Conservation (phyloP, 1,284 basidiomycete species). For the Cryptococcus sp. region DNA sequence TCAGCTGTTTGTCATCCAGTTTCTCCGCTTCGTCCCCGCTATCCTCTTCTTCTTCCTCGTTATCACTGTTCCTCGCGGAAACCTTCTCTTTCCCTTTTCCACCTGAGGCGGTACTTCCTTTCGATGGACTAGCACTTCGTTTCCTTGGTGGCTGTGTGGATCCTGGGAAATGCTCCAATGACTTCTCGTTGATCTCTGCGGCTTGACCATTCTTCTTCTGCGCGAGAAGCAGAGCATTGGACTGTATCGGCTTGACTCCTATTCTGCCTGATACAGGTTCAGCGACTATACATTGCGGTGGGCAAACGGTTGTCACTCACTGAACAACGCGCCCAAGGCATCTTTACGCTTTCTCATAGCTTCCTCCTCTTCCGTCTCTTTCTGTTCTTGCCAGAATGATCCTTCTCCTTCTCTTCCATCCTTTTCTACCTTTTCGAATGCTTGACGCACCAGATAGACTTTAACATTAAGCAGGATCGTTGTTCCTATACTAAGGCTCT, state of each 20-base stretch:
- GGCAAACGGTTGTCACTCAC: slow-evolving; percentile 15
- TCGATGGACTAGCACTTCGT: slow-evolving; percentile 26
- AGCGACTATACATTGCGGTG: not conserved
- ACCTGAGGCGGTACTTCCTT: slow-evolving; percentile 11
- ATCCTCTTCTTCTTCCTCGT: slow-evolving; percentile 56
- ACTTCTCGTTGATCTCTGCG: slow-evolving; percentile 32
- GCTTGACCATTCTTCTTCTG: slow-evolving; percentile 39
- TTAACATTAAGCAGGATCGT: slow-evolving; percentile 45
- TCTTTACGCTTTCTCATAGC: slow-evolving; percentile 46
- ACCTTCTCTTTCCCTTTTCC: slow-evolving; percentile 31
- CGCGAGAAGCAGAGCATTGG: slow-evolving; percentile 39
- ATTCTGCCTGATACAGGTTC: slow-evolving; percentile 34
- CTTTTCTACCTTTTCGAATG: slow-evolving; percentile 36
- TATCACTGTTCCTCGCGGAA: slow-evolving; percentile 38
- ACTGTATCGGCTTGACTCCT: slow-evolving; percentile 40
- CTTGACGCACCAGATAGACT: slow-evolving; percentile 40
- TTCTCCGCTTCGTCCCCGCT: slow-evolving; percentile 61
- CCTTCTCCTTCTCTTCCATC: slow-evolving; percentile 24
- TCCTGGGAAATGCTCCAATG: slow-evolving; percentile 27
- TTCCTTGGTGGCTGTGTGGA: not conserved
- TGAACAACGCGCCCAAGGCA: slow-evolving; percentile 40
- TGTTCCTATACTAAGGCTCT: slow-evolving; percentile 33
- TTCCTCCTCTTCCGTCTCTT: slow-evolving; percentile 44
- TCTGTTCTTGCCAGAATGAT: slow-evolving; percentile 46
- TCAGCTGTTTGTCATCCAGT: slow-evolving; percentile 63